Evolutionary conservation across 73 alveolate genomes (phyloP), one percentile per base, ranked within the genome.

Genomic region (Paramecium pentaurelia): DNA sequence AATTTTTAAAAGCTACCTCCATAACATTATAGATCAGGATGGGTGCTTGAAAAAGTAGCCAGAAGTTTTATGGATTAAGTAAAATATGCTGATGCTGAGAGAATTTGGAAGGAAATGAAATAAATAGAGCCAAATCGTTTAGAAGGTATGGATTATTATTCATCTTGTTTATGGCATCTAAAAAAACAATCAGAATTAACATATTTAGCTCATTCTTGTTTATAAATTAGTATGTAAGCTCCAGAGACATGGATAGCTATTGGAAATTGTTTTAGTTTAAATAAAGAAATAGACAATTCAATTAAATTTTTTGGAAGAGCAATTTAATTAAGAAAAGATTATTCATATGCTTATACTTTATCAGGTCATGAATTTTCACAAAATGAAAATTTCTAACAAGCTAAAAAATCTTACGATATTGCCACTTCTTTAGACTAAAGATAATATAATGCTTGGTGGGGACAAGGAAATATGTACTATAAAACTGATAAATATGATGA

Each of bases 381-480:
- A 36, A 97, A 97, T 92, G 99, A 98, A 86, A 97, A 98, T 92
- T 98, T 95, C 89, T 95, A 94, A 37, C 86, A 94, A 75, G 99
- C 99, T 5, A 95, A 95, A 89, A 96, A 96, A 68, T 96, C 98
- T 38, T 98, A 96, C 86, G 86, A 96, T 45, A 77, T 88, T 93
- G 99, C 99, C 8, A 86, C 95, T 70, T 85, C 97, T 45, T 95
- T 94, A 59, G 99, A 98, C 94, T 98, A 94, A 27, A 92, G 99
- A 86, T 97, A 98, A 60, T 97, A 97, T n/a, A 98, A 98, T 91
- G 99, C 99, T n/a, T 98, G 99, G 99, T 98, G 99, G 99, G 99
- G 99, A 20, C 94, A 96, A 7, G 99, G 99, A 60, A 96, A 98
- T 87, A 98, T 98, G 58, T 96, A 93, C 88, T 92, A 97, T 90